Conservation (phyloP, 805 yeast species). For the Candida orba region DNA sequence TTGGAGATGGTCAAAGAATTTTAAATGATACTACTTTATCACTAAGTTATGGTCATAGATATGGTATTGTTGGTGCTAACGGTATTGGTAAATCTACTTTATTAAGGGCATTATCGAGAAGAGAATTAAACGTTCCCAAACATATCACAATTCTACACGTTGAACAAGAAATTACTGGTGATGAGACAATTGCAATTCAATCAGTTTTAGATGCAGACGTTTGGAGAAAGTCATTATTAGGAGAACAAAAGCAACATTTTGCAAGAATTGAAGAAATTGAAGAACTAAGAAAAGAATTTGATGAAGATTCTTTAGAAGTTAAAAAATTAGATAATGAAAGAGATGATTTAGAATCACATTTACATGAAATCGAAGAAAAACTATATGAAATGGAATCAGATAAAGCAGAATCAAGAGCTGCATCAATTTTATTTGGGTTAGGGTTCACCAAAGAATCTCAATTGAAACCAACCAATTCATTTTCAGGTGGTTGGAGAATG, state of each 20-base stretch:
- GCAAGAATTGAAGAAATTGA: constrained; percentile 75
- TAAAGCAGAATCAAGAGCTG: constrained; percentile 96
- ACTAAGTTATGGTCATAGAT: constrained; percentile 85
- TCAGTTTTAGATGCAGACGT: constrained; percentile 99
- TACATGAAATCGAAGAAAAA: constrained; percentile 75
- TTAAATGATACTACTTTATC: constrained; percentile 82
- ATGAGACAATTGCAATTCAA: constrained; percentile 83
- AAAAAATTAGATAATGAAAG: constrained; percentile 84
- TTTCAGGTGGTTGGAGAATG: constrained; percentile 99
- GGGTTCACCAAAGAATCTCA: constrained; percentile 92
- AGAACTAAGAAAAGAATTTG: constrained; percentile 58
- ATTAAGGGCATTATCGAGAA: constrained; percentile 81
- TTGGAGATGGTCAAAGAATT: constrained; percentile 93
- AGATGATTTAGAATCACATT: constrained; percentile 72
- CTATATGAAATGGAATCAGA: constrained; percentile 92
- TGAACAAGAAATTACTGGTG: constrained; percentile 95
- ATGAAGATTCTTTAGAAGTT: constrained; percentile 65
- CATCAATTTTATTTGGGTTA: constrained; percentile 83
- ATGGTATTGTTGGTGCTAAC: constrained; percentile 96
- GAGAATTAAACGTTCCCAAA: constrained; percentile 91
- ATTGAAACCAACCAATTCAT: constrained; percentile 72
- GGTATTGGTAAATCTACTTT: constrained; percentile 99
- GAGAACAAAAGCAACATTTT: constrained; percentile 67
- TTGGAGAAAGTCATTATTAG: constrained; percentile 86
- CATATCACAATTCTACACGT: constrained; percentile 95